Conservation (phyloP, 176 grass and related monocot species). For the Juncus inflexus region DNA sequence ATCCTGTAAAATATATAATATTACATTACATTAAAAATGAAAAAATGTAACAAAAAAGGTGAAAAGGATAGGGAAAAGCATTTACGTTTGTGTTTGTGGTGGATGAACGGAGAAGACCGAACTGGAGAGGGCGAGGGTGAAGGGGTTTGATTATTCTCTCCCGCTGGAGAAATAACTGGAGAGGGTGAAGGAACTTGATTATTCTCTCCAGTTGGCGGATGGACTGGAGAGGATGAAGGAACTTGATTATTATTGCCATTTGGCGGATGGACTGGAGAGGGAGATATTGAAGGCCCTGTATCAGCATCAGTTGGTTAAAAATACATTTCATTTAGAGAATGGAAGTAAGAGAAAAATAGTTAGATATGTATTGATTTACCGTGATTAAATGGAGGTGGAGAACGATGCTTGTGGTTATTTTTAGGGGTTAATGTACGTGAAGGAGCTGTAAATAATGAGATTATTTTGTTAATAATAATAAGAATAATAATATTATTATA, state of each 20-base stretch:
- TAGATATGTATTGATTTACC: conserved; percentile 16
- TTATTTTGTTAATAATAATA: conserved; percentile 20
- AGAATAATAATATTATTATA: conserved; percentile 9
- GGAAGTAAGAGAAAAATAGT: background rate
- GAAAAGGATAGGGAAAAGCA: conserved; percentile 8
- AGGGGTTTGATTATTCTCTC: background rate
- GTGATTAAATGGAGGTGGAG: conserved; percentile 13
- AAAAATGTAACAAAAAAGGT: conserved; percentile 6
- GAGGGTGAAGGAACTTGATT: too few species aligned
- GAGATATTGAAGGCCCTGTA: conserved; percentile 33
- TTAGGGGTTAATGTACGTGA: conserved; percentile 29
- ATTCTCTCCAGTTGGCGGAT: too few species aligned
- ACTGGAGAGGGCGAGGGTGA: conserved; percentile 21
- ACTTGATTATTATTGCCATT: conserved; percentile 15
- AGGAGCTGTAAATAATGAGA: conserved; percentile 35
- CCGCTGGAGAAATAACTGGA: too few species aligned
- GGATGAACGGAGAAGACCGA: conserved; percentile 15
- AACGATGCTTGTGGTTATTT: conserved; percentile 27
- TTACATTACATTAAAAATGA: conserved; percentile 20
- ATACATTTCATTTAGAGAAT: background rate
- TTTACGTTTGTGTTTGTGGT: conserved; percentile 28
- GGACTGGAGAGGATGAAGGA: background rate
- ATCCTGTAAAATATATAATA: conserved; percentile 44
- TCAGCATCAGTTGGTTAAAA: background rate
- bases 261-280: conserved; percentile 28